Evolutionary conservation across 352 stramenopile genomes (phyloP).

Genomic region (Lagenidium sp.): DNA sequence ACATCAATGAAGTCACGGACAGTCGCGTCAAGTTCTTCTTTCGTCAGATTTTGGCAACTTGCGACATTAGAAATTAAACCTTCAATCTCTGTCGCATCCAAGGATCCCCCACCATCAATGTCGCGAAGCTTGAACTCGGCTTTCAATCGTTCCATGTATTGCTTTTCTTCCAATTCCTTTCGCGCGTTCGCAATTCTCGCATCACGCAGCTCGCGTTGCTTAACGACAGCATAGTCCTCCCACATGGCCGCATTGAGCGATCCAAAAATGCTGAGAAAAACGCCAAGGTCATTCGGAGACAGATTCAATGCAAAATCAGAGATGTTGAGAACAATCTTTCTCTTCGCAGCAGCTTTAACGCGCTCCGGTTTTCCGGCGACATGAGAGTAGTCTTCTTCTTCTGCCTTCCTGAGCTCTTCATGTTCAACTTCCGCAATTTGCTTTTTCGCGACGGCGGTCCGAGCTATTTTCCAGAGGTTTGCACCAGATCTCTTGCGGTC

Average conservation of each 20-base stretch:
- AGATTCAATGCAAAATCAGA: slow-evolving; percentile 83
- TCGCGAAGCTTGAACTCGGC: slow-evolving; percentile 66
- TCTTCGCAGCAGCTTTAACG: slow-evolving; percentile 38
- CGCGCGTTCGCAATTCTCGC: slow-evolving; percentile 34
- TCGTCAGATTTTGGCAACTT: slow-evolving; percentile 67
- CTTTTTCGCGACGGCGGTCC: slow-evolving; percentile 36
- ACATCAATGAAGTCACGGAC: slow-evolving; percentile 68
- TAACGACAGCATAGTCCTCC: slow-evolving; percentile 54
- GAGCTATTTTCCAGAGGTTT: slow-evolving; percentile 53
- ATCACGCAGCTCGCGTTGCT: slow-evolving; percentile 32
- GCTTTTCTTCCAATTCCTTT: slow-evolving; percentile 51
- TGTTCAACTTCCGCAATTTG: slow-evolving; percentile 58
- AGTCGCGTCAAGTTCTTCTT: slow-evolving; percentile 65
- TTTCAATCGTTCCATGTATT: slow-evolving; percentile 64
- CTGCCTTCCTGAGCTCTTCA: slow-evolving; percentile 24
- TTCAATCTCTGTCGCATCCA: slow-evolving; percentile 64
- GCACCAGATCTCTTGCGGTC: slow-evolving; percentile 7
- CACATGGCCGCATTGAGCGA: slow-evolving; percentile 63
- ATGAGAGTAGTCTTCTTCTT: too few species aligned
- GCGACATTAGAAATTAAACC: slow-evolving; percentile 48
- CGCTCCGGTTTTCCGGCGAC: slow-evolving; percentile 24
- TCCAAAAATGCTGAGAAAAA: slow-evolving; percentile 67
- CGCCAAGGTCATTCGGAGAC: slow-evolving; percentile 62
- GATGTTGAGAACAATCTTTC: slow-evolving; percentile 70
- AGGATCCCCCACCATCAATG: slow-evolving; percentile 53